These are phyloP conservation scores for Kluyveromyces sp. DNA, from an alignment of 1,139 yeast genomes.

Conservation along the genomic window DNA sequence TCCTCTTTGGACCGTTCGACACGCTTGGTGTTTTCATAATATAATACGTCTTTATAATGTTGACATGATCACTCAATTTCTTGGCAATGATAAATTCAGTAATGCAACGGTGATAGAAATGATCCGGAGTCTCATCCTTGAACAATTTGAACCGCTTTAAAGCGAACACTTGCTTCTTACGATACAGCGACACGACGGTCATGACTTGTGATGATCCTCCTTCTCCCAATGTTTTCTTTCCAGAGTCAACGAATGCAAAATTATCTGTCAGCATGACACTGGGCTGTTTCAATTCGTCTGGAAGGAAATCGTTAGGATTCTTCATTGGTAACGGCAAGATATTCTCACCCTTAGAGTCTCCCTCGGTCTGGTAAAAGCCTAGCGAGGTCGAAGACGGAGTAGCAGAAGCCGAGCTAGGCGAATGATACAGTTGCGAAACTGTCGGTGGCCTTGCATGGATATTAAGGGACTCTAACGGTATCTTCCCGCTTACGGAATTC, in stretches of 20 bases:
- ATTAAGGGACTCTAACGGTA: slow-evolving; percentile 5
- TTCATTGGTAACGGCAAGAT: slow-evolving; percentile 58
- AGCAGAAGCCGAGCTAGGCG: slow-evolving; percentile 14
- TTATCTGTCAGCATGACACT: slow-evolving; percentile 51
- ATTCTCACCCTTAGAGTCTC: slow-evolving; percentile 35
- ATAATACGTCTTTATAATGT: slow-evolving; percentile 51
- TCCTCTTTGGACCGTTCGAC: slow-evolving; percentile 43
- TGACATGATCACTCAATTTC: slow-evolving; percentile 44
- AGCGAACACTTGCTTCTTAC: slow-evolving; percentile 41
- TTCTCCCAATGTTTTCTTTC: slow-evolving; percentile 47
- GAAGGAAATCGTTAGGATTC: slow-evolving; percentile 61
- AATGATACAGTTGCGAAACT: slow-evolving; percentile 6
- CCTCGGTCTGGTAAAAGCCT: slow-evolving; percentile 28
- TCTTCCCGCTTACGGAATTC: background rate
- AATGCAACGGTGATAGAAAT: slow-evolving; percentile 57
- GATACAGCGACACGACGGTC: slow-evolving; percentile 39
- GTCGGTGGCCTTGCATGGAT: slow-evolving; percentile 4
- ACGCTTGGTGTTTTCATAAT: slow-evolving; percentile 54
- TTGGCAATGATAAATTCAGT: slow-evolving; percentile 60
- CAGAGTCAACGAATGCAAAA: slow-evolving; percentile 43
- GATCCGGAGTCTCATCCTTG: slow-evolving; percentile 53
- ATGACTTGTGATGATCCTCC: slow-evolving; percentile 72
- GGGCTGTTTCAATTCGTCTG: slow-evolving; percentile 46
- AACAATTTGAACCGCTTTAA: slow-evolving; percentile 61
- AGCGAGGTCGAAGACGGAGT: slow-evolving; percentile 9